phyloP scores from a whole-genome alignment of 2,329 filamentous ascomycete species.

The Colletotrichum sp. region DNA sequence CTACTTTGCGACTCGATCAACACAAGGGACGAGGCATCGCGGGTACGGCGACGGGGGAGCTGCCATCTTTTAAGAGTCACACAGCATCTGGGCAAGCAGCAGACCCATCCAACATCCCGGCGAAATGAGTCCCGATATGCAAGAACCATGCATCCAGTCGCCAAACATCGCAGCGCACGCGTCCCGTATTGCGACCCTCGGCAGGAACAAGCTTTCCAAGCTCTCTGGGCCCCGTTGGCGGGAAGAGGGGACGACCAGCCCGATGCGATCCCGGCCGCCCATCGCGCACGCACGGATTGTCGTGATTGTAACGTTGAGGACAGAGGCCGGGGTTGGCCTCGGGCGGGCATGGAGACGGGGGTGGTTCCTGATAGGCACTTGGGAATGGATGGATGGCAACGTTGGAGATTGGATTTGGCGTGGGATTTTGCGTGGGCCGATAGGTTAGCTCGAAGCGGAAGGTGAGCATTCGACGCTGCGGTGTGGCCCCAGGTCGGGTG shows the following conservation, averaged over 20 bases:
- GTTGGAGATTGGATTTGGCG: neutral
- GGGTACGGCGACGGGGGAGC: neutral
- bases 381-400: neutral
- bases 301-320: neutral
- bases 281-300: neutral
- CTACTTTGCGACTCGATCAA: neutral
- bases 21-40: neutral
- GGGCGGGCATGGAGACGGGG: neutral
- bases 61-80: neutral
- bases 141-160: neutral
- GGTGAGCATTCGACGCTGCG: neutral
- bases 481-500: neutral
- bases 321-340: neutral
- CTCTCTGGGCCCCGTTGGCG: neutral
- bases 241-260: neutral
- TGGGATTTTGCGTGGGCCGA: neutral
- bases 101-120: neutral
- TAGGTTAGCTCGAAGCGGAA: slow-evolving; percentile 13
- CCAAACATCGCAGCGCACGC: neutral
- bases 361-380: slow-evolving; percentile 3
- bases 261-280: neutral
- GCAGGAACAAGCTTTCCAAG: slow-evolving; percentile 14
- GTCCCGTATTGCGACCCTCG: neutral
- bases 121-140: neutral
- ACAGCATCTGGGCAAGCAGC: neutral